Percentiles rank a stretch among this genome's conserved stretches.
Evolutionary conservation across 495 filamentous ascomycete genomes (phyloP).

Genomic region (Lophiotrema nucula): DNA sequence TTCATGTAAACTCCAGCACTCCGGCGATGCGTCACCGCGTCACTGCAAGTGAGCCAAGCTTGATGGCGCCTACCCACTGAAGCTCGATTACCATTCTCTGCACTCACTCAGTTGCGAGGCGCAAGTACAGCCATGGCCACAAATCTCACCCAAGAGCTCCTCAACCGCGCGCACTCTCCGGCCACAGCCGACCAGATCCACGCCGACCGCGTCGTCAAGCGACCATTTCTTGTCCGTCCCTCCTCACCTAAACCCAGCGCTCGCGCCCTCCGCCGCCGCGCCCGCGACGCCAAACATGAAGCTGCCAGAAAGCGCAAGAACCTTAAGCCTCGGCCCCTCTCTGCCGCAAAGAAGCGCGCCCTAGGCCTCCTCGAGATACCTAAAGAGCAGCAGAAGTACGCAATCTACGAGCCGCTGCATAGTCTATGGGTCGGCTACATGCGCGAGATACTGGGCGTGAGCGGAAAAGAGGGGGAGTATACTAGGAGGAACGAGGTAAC

Average conservation of each 20-base stretch:
- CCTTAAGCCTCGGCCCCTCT: conserved; percentile 66
- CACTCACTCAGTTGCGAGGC: too few species aligned
- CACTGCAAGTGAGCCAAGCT: too few species aligned
- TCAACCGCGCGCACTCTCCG: conserved; percentile 71
- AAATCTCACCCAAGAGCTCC: conserved; percentile 55
- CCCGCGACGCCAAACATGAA: conserved; percentile 61
- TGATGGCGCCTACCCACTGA: too few species aligned
- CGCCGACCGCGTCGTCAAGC: conserved; percentile 75
- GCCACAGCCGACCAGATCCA: conserved; percentile 67
- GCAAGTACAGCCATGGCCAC: too few species aligned
- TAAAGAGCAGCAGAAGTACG: conserved; percentile 64
- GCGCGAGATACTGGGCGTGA: conserved; percentile 63
- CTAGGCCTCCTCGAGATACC: conserved; percentile 73
- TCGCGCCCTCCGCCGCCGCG: conserved; percentile 48
- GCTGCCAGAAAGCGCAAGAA: conserved; percentile 52
- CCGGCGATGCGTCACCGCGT: too few species aligned
- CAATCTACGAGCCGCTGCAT: conserved; percentile 72
- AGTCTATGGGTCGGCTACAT: conserved; percentile 81
- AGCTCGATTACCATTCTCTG: too few species aligned
- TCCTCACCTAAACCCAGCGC: conserved; percentile 54
- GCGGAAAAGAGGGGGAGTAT: conserved; percentile 2
- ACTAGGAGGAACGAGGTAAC: conserved; percentile 45
- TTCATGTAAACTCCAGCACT: too few species aligned
- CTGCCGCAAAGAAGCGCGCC: conserved; percentile 72
- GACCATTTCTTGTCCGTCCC: conserved; percentile 75